These are phyloP conservation scores for Talaromyces albobiverticillius DNA, from an alignment of 2,329 filamentous ascomycete genomes.

Conservation along the genomic window DNA sequence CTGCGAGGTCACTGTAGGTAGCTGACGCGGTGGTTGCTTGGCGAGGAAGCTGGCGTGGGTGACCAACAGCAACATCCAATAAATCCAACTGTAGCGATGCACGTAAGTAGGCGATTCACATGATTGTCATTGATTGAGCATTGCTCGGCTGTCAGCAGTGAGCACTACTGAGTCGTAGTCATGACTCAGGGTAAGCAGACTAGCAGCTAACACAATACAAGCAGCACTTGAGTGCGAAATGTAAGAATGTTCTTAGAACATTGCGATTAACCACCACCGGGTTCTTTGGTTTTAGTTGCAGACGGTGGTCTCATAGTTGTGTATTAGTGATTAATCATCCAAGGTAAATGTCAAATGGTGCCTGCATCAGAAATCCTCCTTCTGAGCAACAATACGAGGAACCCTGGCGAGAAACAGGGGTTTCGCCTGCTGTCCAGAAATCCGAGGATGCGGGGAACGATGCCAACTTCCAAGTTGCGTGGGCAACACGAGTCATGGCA, in stretches of 20 bases:
- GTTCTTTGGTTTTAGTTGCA: neutral
- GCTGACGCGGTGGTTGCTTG: no score
- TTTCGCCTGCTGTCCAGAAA: neutral
- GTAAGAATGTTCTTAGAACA: neutral
- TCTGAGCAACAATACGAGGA: neutral
- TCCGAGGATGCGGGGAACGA: neutral
- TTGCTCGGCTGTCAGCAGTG: neutral
- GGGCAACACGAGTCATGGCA: no score
- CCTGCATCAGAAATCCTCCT: neutral
- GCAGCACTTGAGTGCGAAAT: neutral
- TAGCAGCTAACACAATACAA: no score
- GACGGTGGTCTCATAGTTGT: no score
- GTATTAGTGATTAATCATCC: neutral
- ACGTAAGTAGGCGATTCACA: neutral
- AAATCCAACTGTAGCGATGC: neutral
- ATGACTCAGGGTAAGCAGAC: no score
- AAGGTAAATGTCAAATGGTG: neutral
- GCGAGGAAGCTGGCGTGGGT: no score
- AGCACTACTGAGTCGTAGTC: neutral
- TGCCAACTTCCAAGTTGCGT: neutral
- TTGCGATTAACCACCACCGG: neutral
- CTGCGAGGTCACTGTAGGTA: no score
- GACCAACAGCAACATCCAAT: no score
- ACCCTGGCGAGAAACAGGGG: neutral
- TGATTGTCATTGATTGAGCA: neutral